These are phyloP conservation scores for Ophiostoma angusticollis DNA, from an alignment of 2,329 filamentous ascomycete species.

Conservation along the genomic window DNA sequence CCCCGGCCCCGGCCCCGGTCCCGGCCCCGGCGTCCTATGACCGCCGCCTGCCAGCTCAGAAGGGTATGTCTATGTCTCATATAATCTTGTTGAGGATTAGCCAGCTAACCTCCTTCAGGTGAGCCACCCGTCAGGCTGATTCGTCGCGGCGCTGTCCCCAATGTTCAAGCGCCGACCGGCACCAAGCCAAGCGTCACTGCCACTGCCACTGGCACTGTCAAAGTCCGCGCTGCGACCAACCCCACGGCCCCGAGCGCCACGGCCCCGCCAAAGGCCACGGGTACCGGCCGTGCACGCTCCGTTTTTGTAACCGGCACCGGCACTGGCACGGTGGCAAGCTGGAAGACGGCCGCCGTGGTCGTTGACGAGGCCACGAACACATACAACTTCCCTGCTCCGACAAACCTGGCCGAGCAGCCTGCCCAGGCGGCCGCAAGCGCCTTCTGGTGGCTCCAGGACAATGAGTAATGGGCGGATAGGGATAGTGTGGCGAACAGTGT, in stretches of 20 bases:
- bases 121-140: no score
- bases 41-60: background rate
- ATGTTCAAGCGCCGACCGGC: background rate
- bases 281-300: background rate
- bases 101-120: no score
- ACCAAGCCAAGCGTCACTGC: background rate
- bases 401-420: background rate
- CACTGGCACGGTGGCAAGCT: background rate
- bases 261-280: background rate
- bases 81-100: no score
- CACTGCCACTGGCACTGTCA: background rate
- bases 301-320: background rate
- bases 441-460: background rate
- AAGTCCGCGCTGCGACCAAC: background rate
- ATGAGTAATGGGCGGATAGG: no score
- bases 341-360: background rate
- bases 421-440: background rate
- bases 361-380: background rate
- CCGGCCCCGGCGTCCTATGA: conserved; percentile 1
- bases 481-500: no score
- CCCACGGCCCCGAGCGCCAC: background rate
- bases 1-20: background rate
- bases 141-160: no score
- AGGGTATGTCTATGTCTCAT: background rate
- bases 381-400: background rate